phyloP scores from a whole-genome alignment of 2,329 filamentous ascomycete species.

The Penicillium sp. region DNA sequence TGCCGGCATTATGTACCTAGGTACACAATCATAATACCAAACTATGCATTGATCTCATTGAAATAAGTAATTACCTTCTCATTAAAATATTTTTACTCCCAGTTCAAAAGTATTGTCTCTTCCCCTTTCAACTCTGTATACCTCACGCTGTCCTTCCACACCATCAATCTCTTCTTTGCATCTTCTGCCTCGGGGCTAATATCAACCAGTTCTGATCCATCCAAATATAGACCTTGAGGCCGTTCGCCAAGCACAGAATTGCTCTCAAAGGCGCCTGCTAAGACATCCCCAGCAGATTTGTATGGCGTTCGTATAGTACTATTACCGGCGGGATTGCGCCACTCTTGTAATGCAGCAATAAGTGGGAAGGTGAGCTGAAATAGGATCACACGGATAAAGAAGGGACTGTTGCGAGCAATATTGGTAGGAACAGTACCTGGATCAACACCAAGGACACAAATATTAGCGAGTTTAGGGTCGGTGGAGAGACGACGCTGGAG shows the following conservation, averaged over 20 bases:
- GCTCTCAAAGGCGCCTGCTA: slow-evolving; percentile 6
- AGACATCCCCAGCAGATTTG: slow-evolving; percentile 5
- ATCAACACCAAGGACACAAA: slow-evolving; percentile 37
- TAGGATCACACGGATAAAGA: slow-evolving; percentile 17
- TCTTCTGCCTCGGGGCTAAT: slow-evolving; percentile 12
- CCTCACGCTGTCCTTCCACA: slow-evolving; percentile 12
- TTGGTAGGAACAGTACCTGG: slow-evolving; percentile 37
- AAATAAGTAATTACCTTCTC: too few relatives aligned
- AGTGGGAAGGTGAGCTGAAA: not conserved
- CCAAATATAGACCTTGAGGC: slow-evolving; percentile 11
- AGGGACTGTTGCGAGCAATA: slow-evolving; percentile 23
- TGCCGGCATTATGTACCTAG: too few relatives aligned
- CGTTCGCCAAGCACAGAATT: slow-evolving; percentile 3
- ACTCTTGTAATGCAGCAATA: not conserved
- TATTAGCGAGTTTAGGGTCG: slow-evolving; percentile 23
- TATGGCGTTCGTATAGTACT: not conserved
- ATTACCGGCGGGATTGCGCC: slow-evolving; percentile 8
- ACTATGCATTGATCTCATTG: too few relatives aligned
- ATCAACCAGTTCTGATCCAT: slow-evolving; percentile 4
- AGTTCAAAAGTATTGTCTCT: slow-evolving; percentile 1
- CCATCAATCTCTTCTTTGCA: slow-evolving; percentile 10
- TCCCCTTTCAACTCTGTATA: slow-evolving; percentile 12
- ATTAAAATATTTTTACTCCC: too few relatives aligned
- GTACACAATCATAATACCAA: too few relatives aligned
- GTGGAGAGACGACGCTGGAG: slow-evolving; percentile 33